Evolutionary conservation across 352 stramenopile genomes (phyloP), one percentile per base, ranked within the genome.

Genomic region (Phytophthora foliorum): DNA sequence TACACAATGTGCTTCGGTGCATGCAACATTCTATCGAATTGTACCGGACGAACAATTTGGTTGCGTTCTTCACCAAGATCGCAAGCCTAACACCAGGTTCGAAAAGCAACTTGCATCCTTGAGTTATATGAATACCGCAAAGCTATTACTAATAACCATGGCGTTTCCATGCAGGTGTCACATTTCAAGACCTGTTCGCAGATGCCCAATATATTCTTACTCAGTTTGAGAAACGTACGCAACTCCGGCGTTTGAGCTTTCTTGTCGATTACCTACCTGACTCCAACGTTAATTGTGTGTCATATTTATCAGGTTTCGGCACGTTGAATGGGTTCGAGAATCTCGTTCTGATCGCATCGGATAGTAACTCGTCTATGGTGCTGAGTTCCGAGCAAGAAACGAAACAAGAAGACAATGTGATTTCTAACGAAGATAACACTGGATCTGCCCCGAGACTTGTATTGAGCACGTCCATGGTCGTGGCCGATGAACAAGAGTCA

Each of bases 221-320:
- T 25, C 39, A 71, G 29, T 86, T 85, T 58, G 57, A 86, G 42
- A 53, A 79, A 32, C 70, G 81, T 88, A 81, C 48, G 81, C 38
- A 41, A 27, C 11, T 29, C 22, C 24, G 19, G 13, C 46, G 21
- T 57, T 17, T 16, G 9, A 55, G 32, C 6, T 6, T 46, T 16
- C n/a, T 41, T 65, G 41, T 21, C n/a, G 39, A 25, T 6, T 31
- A 17, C n/a, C 53, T 36, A 14, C 25, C 29, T 57, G 19, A 62
- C 49, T 10, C 44, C 19, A 52, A 22, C 8, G 34, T 57, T n/a
- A 39, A 52, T 21, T 62, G 7, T 57, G 17, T 57, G 29, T 13
- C 29, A 13, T 22, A 4, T 32, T 25, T 48, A 32, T 57, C 51
- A 88, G 80, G 68, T 44, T 76, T 82, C 38, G 76, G 69, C 41